These are phyloP conservation scores for Penstemon newberryi DNA, from an alignment of 257 asterid species.

Conservation along the genomic window DNA sequence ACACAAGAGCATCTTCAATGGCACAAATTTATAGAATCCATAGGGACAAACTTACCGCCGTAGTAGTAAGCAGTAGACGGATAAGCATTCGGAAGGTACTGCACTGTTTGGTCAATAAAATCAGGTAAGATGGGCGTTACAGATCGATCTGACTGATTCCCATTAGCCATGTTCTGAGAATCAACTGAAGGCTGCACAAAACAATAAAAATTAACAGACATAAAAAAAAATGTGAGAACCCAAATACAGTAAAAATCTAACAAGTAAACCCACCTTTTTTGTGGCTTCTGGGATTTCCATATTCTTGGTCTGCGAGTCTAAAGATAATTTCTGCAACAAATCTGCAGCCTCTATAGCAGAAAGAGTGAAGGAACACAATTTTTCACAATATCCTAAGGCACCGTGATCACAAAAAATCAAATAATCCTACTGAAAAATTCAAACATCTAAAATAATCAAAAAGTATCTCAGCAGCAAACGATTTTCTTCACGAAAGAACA, in stretches of 20 bases:
- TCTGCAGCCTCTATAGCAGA: slow-evolving; percentile 53
- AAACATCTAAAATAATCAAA: too few species aligned
- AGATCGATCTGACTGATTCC: slow-evolving; percentile 9
- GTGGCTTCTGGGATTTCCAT: slow-evolving; percentile 30
- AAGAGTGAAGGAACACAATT: slow-evolving; percentile 42
- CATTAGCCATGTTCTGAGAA: background rate
- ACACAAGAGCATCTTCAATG: too few species aligned
- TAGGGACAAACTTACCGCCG: background rate
- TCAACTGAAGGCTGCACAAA: background rate
- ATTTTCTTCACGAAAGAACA: too few species aligned
- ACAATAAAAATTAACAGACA: background rate
- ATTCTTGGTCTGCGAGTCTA: slow-evolving; percentile 55
- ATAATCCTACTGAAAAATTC: too few species aligned
- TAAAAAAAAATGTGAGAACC: background rate
- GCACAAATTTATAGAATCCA: too few species aligned
- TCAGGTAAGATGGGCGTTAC: background rate
- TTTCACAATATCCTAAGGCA: too few species aligned
- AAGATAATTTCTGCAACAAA: slow-evolving; percentile 58
- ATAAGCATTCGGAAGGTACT: background rate
- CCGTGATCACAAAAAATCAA: too few species aligned
- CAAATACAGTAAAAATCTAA: background rate
- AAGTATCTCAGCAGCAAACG: too few species aligned
- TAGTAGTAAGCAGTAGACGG: background rate
- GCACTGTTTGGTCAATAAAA: slow-evolving; percentile 48
- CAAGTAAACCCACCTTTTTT: background rate